Percentiles rank a stretch among this genome's conserved stretches.
Conservation (phyloP, 2,329 filamentous ascomycete genomes). For the Furcasterigmium furcatum region DNA sequence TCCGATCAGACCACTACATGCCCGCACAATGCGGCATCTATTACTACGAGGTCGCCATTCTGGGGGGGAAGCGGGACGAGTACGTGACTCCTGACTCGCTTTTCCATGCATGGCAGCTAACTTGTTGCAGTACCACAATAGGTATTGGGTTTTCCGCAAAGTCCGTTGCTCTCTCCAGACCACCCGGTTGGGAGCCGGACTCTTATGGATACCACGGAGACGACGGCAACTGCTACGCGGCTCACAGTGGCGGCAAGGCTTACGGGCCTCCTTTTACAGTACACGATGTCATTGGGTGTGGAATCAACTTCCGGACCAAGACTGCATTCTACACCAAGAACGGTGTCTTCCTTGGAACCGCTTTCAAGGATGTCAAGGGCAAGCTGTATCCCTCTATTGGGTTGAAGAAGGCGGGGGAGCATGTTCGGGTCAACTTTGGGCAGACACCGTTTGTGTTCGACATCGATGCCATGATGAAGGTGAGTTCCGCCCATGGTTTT, state of each 20-base stretch:
- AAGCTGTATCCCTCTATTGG: constrained; percentile 66
- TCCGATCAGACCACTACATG: constrained; percentile 83
- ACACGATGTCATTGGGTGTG: constrained; percentile 61
- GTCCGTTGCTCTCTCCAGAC: constrained; percentile 48
- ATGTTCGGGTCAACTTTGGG: constrained; percentile 63
- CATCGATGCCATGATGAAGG: constrained; percentile 82
- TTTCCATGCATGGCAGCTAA: not conserved
- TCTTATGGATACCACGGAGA: constrained; percentile 70
- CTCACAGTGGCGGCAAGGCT: constrained; percentile 51
- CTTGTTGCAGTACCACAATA: constrained; percentile 48
- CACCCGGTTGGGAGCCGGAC: constrained; percentile 65
- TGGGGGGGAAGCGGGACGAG: constrained; percentile 51
- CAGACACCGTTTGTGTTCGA: constrained; percentile 82
- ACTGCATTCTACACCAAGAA: constrained; percentile 70
- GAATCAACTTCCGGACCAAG: constrained; percentile 62
- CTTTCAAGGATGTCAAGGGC: constrained; percentile 64
- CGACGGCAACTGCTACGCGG: constrained; percentile 59
- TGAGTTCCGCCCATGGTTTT: constrained; percentile 43
- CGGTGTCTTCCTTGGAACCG: constrained; percentile 53
- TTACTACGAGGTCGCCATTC: constrained; percentile 74
- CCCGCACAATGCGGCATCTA: constrained; percentile 89
- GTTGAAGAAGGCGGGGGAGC: constrained; percentile 62
- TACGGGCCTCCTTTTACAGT: constrained; percentile 55
- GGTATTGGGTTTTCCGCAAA: constrained; percentile 60
- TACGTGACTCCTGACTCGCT: constrained; percentile 29